Evolutionary conservation across 768 basidiomycete genomes (phyloP), one percentile per base, ranked within the genome.

Genomic region (Leccinum barrowsii): DNA sequence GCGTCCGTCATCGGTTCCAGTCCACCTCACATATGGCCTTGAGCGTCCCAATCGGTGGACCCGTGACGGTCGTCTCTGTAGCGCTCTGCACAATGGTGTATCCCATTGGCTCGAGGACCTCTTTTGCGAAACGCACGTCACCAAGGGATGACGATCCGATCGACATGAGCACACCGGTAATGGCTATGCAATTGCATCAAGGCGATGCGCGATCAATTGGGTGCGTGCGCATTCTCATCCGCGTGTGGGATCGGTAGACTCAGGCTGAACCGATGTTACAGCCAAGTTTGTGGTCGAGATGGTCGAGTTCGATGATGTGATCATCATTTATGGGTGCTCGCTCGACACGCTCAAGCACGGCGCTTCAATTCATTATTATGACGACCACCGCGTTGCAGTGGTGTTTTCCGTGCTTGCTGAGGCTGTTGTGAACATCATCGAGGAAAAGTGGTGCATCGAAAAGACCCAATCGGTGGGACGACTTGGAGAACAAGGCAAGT

Each of bases 381-480:
- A 98, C 72, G 97, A 98, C 61, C 97, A 99, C 70, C 90, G 97
- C 47, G 95, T 99, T 7, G 96, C 94, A 7, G 98, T 99, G 97
- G 93, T 96, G 0, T 98, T 98, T 78, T 87, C 90, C 61, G 94
- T 98, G 30, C 77, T 98, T 44, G 86, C 87, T 19, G 80, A 28
- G 7, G 26, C 87, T 3, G 82, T 92, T 3, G 75, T 93, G 42
- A 74, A 80, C 34, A 77, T 92, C 62, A 79, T 98, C 26, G 94
- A 98, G 68, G 96, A 98, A 77, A 96, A 96, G 75, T 80, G 95
- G 56, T 98, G 97, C 67, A 96, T 99, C 30, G 96, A 96, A 75
- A 99, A 99, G 82, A 99, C 97, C 97, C 0, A 95, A 94, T 70
- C 98, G 95, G 93, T 99, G 96, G 95, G 97, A 98, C 70, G 97